Percentiles rank a stretch among this genome's conserved stretches.
These are phyloP conservation scores for Epichloe festucae DNA, from an alignment of 2,329 filamentous ascomycete species.

Conservation along the genomic window DNA sequence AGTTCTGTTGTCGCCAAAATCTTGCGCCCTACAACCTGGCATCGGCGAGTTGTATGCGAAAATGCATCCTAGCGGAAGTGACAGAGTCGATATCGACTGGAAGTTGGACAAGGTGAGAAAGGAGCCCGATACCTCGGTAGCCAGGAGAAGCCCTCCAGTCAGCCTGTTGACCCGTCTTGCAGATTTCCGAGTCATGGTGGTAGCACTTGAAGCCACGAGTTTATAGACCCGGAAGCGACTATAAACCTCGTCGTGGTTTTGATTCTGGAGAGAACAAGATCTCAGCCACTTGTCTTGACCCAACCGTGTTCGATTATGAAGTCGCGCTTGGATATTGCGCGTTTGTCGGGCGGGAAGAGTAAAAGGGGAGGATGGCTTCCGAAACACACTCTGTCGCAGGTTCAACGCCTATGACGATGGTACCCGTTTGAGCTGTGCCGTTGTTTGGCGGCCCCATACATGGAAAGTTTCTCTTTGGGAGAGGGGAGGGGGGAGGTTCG, in stretches of 20 bases:
- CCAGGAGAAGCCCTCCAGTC: conserved; percentile 12
- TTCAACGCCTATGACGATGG: not conserved
- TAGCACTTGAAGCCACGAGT: not conserved
- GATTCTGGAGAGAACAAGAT: not conserved
- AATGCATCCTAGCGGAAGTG: conserved; percentile 24
- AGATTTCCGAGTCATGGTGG: conserved; percentile 1
- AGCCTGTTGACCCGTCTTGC: conserved; percentile 4
- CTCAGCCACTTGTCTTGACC: not conserved
- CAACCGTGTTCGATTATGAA: not conserved
- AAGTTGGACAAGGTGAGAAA: conserved; percentile 25
- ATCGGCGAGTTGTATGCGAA: conserved; percentile 30
- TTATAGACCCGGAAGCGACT: not conserved
- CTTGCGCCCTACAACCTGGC: conserved; percentile 20
- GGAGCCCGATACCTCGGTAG: conserved; percentile 12
- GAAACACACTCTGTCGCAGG: not conserved
- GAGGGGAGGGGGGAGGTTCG: not conserved
- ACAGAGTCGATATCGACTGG: conserved; percentile 24
- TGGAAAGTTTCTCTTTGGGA: not conserved
- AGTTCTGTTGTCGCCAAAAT: conserved; percentile 20
- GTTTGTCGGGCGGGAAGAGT: not conserved
- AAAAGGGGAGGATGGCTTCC: not conserved
- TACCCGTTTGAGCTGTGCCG: not conserved
- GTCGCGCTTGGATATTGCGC: not conserved
- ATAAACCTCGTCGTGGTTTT: not conserved
- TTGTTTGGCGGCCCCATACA: not conserved